Evolutionary conservation across 2,329 filamentous ascomycete genomes (phyloP).

Genomic region (Thermothelomyces thermophilus): DNA sequence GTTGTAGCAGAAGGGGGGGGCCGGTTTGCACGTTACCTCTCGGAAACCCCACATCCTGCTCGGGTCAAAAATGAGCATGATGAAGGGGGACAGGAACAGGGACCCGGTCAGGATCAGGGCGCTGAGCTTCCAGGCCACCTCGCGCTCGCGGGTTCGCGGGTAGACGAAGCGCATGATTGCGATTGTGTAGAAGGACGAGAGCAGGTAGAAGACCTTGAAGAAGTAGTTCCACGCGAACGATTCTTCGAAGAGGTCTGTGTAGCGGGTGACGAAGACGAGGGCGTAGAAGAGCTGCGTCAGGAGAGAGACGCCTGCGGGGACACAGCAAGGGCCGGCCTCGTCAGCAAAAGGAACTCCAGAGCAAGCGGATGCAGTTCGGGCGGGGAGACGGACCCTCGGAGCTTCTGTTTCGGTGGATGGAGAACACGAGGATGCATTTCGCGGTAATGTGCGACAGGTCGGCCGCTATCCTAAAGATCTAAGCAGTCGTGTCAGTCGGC

Average conservation of each 20-base stretch:
- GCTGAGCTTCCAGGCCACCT: conserved; percentile 90
- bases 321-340: neutral
- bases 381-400: conserved; percentile 57
- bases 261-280: conserved; percentile 77
- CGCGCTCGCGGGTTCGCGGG: conserved; percentile 79
- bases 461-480: conserved; percentile 69
- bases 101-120: conserved; percentile 61
- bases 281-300: conserved; percentile 87
- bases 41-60: conserved; percentile 42
- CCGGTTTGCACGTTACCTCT: too few species aligned
- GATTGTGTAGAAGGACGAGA: conserved; percentile 78
- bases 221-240: conserved; percentile 61
- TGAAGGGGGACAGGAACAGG: conserved; percentile 62
- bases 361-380: neutral
- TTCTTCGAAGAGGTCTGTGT: conserved; percentile 70
- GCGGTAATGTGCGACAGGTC: conserved; percentile 80
- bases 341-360: conserved; percentile 14
- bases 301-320: conserved; percentile 67
- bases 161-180: conserved; percentile 80
- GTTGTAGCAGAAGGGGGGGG: too few species aligned
- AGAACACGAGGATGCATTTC: conserved; percentile 84
- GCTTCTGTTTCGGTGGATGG: conserved; percentile 81
- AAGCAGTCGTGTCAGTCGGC: conserved; percentile 31
- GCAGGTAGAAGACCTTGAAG: conserved; percentile 86
- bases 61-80: conserved; percentile 59